Evolutionary conservation across 176 grass and related monocot species (phyloP), one percentile per base, ranked within the genome.

Genomic region (Hyparrhenia diplandra): DNA sequence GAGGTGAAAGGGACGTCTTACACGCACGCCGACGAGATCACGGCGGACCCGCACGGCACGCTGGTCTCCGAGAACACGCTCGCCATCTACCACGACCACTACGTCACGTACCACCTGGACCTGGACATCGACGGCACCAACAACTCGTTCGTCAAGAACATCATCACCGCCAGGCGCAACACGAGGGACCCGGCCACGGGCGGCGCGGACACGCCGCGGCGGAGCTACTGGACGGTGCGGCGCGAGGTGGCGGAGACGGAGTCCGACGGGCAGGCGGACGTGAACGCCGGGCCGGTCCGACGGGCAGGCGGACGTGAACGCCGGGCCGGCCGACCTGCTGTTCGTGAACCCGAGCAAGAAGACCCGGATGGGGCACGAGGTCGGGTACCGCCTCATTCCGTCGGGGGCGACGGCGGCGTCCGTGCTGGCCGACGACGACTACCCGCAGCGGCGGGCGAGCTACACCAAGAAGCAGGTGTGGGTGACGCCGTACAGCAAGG

Each of bases 61-160:
- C 74, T 97, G 80, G 72, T 97, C 16, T 69, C 92, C 0, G 85
- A 83, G 67, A 94, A 94, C 80, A 94, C 87, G 8, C 37, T 97
- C n/a, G 92, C 86, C 73, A 52, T 97, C 71, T 92, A 97, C 77
- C 92, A 97, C 84, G 95, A 97, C 80, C 95, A 92, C 75, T 92
- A 92, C 64, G n/a, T 94, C 2, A 94, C 92, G 4, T 97, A 80
- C 81, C 83, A 92, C 70, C 69, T 97, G 2, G 88, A 97, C 85
- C 80, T 94, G 31, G 92, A 97, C 85, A 80, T 94, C 20, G 94
- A 97, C 51, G 94, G 92, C 27, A 83, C 83, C 25, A 73, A 88
- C 64, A 97, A 97, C 69, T 94, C 92, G 10, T 97, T 97, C 77
- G 79, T 92, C 27, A 94, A 89, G 82, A 89, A 73, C 76, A 17